Evolutionary conservation across 2,329 filamentous ascomycete genomes (phyloP), one percentile per base, ranked within the genome.

Genomic region (Clonostachys chloroleuca): DNA sequence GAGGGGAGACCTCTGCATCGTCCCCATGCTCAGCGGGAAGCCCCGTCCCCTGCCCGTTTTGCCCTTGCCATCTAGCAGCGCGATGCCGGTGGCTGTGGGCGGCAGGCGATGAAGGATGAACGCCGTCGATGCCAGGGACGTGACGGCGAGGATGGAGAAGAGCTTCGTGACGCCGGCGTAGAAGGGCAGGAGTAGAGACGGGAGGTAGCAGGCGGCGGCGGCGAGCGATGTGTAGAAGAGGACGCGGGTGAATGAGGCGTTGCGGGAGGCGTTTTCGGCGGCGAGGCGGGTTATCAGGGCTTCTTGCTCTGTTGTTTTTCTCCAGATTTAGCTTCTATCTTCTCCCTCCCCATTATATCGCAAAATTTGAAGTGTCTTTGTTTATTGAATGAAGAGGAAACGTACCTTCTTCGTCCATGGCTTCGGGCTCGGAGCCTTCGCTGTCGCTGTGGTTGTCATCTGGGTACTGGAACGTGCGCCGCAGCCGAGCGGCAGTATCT

Each of bases 401-500:
- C 53, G 45, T 62, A 85, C 86, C 86, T 76, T 92, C 78, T 66
- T 92, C 87, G 62, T 94, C 89, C 50, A 94, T 72, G 47, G 83
- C 79, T 54, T 83, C 77, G 12, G 79, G 76, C 33, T 74, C 65
- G 20, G 64, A 66, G 61, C 77, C 73, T 35, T 78, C 73, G 46
- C 74, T 72, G 48, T 78, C 73, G 51, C 75, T 47, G 47, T 55
- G 72, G 43, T 76, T 74, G 57, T 86, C 82, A 48, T 72, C 67
- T 5, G 86, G 86, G 67, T 92, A 94, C 51, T 78, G 80, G 67
- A 95, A 94, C 9, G 87, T 86, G 57, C 80, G 86, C 58, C 91
- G 84, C 41, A 94, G 72, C 52, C 87, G 83, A 45, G 87, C 72
- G 39, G 66, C 65, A 1, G 71, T 57, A 46, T 52, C 51, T 30